phyloP scores from a whole-genome alignment of 352 stramenopile species.

The Thalassiosira delicatula region DNA sequence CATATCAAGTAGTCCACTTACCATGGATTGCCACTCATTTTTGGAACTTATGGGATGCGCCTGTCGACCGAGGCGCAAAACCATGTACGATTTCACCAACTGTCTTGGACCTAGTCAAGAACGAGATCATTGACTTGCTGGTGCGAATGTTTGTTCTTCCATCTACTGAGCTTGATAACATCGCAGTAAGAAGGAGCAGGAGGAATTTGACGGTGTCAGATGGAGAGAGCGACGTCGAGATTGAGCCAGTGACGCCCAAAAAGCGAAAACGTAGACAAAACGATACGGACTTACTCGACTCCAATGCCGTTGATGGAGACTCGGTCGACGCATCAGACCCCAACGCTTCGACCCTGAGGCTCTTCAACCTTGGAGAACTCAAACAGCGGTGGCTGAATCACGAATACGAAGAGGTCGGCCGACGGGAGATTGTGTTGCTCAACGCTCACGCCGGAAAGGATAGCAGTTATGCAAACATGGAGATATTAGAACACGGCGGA shows the following conservation, averaged over 20 bases:
- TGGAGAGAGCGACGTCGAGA: not conserved
- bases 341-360: not conserved
- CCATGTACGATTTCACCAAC: not conserved
- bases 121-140: not conserved
- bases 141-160: not conserved
- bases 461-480: not conserved
- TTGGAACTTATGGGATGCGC: not conserved
- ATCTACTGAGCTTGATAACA: not conserved
- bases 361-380: not conserved
- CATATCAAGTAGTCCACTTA: slow-evolving; percentile 12
- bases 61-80: not conserved
- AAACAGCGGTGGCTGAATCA: not conserved
- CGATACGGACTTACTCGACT: not conserved
- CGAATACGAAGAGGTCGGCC: not conserved
- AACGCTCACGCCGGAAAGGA: not conserved
- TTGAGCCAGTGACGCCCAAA: not conserved
- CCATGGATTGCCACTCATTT: not conserved
- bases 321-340: not conserved
- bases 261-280: not conserved
- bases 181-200: not conserved
- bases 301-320: not conserved
- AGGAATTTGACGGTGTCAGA: not conserved
- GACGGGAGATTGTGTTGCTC: not conserved
- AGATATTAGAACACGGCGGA: not conserved
- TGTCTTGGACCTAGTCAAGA: not conserved